Evolutionary conservation across 495 filamentous ascomycete genomes (phyloP), one percentile per base, ranked within the genome.

Genomic region (Talaromyces nanjingensis): DNA sequence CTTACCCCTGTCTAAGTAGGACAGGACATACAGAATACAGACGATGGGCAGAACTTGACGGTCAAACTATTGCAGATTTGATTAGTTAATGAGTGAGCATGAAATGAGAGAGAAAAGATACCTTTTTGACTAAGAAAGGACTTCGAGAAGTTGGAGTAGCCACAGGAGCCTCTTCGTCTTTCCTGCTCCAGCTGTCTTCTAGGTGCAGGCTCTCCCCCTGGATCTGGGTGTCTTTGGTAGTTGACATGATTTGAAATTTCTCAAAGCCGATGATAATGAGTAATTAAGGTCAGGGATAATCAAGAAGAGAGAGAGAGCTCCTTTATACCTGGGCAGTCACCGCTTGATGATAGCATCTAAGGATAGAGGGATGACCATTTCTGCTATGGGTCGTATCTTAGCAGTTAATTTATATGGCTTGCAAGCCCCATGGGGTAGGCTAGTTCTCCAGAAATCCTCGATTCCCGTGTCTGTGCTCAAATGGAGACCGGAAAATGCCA

Each of bases 1-100:
- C 57, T 63, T 47, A 66, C 67, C 64, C 62, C 66, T 20, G 53
- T 73, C 71, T 4, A 73, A 53, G 22, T 73, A 73, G 2, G 71
- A 73, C 9, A 73, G 60, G 20, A 73, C 58, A 33, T 72, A 73
- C 8, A 73, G 67, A 42, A 66, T 66, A 24, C 70, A 73, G 7
- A 73, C 69, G 53, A 73, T 66, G 4, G 71, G 71, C 7, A 73
- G 62, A 12, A 73, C 68, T 3, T 65, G 65, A 7, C 65, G 64
- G 49, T 73, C 71, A 58, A 71, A 73, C 71, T 67, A 31, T 52
- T 2, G 45, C 16, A 18, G 1, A 59, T 29, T 31, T 1, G 29
- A 12, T 37, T 8, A 37, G 33, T 37, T 20, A 22, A 53, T 64
- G 49, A n/a, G 27, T 49, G 39, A 49, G 56, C 14, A 34, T 24